Base-by-base conservation (phyloP, 2,329 filamentous ascomycete genomes). In the Aspergillus novoparasiticus region DNA sequence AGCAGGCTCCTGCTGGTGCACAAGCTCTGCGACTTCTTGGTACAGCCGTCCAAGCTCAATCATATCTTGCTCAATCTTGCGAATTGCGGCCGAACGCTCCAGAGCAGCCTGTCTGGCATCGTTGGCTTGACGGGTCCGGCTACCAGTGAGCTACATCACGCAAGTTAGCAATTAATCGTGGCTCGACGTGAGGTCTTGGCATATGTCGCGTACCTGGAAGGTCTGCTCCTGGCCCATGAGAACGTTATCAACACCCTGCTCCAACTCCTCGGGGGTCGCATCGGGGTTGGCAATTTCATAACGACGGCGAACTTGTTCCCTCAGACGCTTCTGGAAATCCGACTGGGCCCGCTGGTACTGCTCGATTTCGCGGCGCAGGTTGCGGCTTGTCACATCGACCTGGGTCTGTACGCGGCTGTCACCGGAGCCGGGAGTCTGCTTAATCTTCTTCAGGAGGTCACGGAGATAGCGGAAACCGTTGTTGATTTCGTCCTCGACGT, bases 51-150 rank as follows among this genome's bases (percentile, higher is more conserved):
- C 88, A 61, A 99, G 84, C 79, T 97, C 91, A 12, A 92, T 88
- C 86, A 98, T 91, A 76, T 96, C 91, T 74, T 87, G 84, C 82
- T 97, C 93, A 74, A 98, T 97, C 85, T 96, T 94, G 79, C 93
- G 87, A 69, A 99, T 91, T 48, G 92, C 93, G 58, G 88, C 88
- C 77, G 97, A 93, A 69, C 95, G 90, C 68, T 92, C 92, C 69
- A 86, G 87, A 61, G 96, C 85, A 41, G 93, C 92, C 43, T 89
- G 87, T 68, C 90, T 89, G 48, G 93, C 92, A 78, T 96, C 91
- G 57, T 93, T 75, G 89, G 88, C 73, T 92, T 89, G 79, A 90
- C 90, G 76, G 88, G 91, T 80, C 90, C 76, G 73, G 57, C 71
- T 73, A 48, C 76, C 76, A 59, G 75, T 68, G 23, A 76, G 71